Conservation (phyloP, 768 basidiomycete species). For the Infundibulicybe gibba region DNA sequence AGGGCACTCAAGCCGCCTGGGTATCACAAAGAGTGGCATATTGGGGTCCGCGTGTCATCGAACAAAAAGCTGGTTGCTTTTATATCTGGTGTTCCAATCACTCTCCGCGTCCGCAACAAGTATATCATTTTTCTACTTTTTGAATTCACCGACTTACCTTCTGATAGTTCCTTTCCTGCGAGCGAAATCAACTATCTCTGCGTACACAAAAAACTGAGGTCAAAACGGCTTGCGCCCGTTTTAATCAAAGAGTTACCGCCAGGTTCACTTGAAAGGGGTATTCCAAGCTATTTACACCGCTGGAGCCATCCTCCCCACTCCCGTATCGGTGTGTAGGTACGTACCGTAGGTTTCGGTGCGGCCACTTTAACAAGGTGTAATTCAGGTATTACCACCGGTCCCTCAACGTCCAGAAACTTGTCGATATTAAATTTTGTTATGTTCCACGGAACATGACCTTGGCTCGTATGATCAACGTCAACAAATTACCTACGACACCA, state of each 20-base stretch:
- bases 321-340: constrained; percentile 80
- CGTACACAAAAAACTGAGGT: constrained; percentile 95
- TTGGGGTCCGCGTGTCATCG: constrained; percentile 88
- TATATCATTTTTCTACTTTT: constrained; percentile 33
- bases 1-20: constrained; percentile 97
- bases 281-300: constrained; percentile 99
- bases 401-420: constrained; percentile 87
- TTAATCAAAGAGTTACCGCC: constrained; percentile 98
- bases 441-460: constrained; percentile 86
- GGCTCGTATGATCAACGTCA: constrained; percentile 81
- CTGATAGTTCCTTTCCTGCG: constrained; percentile 44
- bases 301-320: constrained; percentile 91
- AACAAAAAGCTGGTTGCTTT: constrained; percentile 96
- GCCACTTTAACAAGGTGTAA: constrained; percentile 3
- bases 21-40: constrained; percentile 91
- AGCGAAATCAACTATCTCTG: constrained; percentile 98
- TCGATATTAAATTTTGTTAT: constrained; percentile 86
- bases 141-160: not conserved
- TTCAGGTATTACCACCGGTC: constrained; percentile 87
- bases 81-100: constrained; percentile 89
- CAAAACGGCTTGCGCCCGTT: constrained; percentile 92
- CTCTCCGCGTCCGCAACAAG: constrained; percentile 81
- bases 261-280: constrained; percentile 82
- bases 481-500: constrained; percentile 56
- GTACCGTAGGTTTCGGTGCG: constrained; percentile 14